phyloP scores from a whole-genome alignment of 495 filamentous ascomycete species.

The Thermothielavioides terrestris region DNA sequence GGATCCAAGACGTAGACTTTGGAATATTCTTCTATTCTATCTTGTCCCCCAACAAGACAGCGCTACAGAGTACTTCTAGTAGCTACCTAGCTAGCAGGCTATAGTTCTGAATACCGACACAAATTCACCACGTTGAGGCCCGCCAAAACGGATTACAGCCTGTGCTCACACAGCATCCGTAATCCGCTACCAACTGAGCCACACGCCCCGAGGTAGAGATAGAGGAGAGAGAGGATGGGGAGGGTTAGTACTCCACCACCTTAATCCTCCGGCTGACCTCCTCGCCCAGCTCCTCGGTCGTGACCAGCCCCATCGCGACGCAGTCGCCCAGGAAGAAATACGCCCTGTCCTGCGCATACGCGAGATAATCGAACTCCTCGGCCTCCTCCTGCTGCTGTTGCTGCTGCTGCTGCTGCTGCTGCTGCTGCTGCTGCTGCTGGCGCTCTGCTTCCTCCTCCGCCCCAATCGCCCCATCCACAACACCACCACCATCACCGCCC shows the following conservation, averaged over 20 bases:
- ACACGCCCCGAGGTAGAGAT: too few species aligned
- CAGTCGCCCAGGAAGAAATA: slow-evolving; percentile 91
- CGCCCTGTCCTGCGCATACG: slow-evolving; percentile 83
- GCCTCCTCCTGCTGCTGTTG: slow-evolving; percentile 36
- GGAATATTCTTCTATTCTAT: too few species aligned
- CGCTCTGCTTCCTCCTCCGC: slow-evolving; percentile 43
- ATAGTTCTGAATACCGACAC: too few species aligned
- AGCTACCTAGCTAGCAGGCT: too few species aligned
- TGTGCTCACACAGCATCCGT: too few species aligned
- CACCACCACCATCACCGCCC: background rate
- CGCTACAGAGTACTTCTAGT: too few species aligned
- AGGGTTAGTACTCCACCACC: slow-evolving; percentile 50
- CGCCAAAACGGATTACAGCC: too few species aligned
- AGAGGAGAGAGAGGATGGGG: too few species aligned
- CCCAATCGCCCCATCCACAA: slow-evolving; percentile 8
- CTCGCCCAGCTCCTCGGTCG: slow-evolving; percentile 62
- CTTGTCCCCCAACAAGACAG: too few species aligned
- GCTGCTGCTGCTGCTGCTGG: slow-evolving; percentile 35
- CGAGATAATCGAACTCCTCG: slow-evolving; percentile 80
- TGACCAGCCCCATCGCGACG: slow-evolving; percentile 59
- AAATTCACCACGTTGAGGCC: too few species aligned
- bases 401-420: slow-evolving; percentile 31
- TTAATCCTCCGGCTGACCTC: slow-evolving; percentile 51
- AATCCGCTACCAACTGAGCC: too few species aligned
- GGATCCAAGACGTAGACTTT: too few species aligned